phyloP scores from a whole-genome alignment of 306 rosid genomes.

The Cucurbita argyrosperma region DNA sequence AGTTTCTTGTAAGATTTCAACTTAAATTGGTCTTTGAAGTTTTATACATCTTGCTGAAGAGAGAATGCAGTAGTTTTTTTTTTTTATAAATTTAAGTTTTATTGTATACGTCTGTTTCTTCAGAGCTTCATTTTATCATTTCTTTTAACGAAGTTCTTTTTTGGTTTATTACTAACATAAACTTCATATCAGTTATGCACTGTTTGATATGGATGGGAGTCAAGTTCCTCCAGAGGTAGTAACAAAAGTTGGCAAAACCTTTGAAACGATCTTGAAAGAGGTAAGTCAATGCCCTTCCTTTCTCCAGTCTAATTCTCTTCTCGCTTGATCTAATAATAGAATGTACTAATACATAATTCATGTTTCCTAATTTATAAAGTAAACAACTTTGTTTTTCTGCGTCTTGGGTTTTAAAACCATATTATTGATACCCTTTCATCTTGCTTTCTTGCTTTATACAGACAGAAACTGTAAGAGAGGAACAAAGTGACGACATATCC shows the following conservation, averaged over 20 bases:
- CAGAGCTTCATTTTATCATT: not conserved
- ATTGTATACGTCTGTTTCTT: not conserved
- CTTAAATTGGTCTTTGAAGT: not conserved
- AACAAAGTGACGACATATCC: conserved; percentile 59
- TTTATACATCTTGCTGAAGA: not conserved
- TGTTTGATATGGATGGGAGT: conserved; percentile 43
- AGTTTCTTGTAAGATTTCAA: not conserved
- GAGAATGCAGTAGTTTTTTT: not conserved
- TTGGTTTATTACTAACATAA: not conserved
- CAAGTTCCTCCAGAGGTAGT: conserved; percentile 66
- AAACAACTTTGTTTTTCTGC: not conserved
- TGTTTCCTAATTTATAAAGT: not conserved
- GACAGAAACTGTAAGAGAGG: conserved; percentile 56
- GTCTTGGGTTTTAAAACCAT: not conserved
- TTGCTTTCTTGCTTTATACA: conserved; percentile 25
- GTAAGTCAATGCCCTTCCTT: conserved; percentile 12
- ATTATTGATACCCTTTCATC: conserved; percentile 13
- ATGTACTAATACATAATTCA: not conserved
- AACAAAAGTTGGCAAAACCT: conserved; percentile 51
- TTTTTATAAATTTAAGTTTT: not conserved
- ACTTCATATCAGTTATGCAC: conserved; percentile 42
- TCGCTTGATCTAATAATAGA: not conserved
- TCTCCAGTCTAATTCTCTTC: not conserved
- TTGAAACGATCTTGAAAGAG: conserved; percentile 53
- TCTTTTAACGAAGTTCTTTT: not conserved